Evolutionary conservation across 192 early-diverging fungal genomes (phyloP).

Genomic region (Backusella liffmaniae): DNA sequence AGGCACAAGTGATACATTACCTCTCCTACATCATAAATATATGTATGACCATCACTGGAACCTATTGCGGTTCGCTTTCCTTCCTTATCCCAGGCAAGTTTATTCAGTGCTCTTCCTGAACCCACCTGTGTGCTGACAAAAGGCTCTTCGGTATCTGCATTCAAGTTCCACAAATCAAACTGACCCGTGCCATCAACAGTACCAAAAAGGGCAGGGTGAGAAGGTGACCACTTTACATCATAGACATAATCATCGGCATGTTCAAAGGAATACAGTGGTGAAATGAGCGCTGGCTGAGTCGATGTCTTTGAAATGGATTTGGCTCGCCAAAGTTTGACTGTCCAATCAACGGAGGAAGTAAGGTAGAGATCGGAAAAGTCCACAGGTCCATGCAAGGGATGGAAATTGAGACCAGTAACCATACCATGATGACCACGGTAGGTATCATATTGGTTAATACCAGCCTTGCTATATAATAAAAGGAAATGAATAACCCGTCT

Average conservation of each 20-base stretch:
- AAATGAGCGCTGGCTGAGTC: constrained; percentile 48
- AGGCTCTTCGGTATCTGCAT: constrained; percentile 77
- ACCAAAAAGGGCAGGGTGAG: constrained; percentile 94
- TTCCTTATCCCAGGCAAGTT: constrained; percentile 91
- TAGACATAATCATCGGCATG: constrained; percentile 95
- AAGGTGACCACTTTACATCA: constrained; percentile 97
- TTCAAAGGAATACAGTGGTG: constrained; percentile 85
- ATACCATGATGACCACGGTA: constrained; percentile 89
- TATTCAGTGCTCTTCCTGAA: constrained; percentile 80
- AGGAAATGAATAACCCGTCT: neutral
- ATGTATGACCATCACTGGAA: constrained; percentile 78
- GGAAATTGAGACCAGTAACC: constrained; percentile 89
- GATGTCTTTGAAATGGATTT: constrained; percentile 56
- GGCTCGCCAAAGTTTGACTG: constrained; percentile 92
- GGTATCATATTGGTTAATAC: constrained; percentile 81
- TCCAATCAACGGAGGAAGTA: constrained; percentile 95
- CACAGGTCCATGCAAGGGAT: constrained; percentile 74
- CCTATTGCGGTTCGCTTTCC: constrained; percentile 81
- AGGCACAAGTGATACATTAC: constrained; percentile 37
- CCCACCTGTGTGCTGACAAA: constrained; percentile 58
- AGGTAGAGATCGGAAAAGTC: constrained; percentile 93
- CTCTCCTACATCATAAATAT: constrained; percentile 94
- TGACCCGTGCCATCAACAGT: constrained; percentile 87
- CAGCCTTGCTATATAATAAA: constrained; percentile 76
- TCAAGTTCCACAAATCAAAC: constrained; percentile 94